Evolutionary conservation across 31 red algal species (phyloP), one percentile per base, ranked within the genome.

Genomic region (Pterothamnion heteromorphum): DNA sequence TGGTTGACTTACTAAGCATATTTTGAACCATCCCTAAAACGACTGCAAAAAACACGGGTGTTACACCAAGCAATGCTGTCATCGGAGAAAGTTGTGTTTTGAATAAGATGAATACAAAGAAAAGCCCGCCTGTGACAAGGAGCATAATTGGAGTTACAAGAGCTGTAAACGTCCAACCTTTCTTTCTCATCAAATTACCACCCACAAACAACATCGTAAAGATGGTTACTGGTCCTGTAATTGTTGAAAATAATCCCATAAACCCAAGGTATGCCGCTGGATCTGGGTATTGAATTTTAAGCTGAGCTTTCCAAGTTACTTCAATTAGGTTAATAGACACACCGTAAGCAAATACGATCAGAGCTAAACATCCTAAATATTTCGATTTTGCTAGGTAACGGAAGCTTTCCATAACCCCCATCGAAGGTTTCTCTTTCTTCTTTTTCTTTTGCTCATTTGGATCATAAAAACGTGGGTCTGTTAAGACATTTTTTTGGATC

Each of bases 321-420:
- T 98, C 97, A n/a, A 98, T 95, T 90, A 98, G 95, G 74, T 98
- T 98, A 93, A 98, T 98, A 83, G 92, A 91, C 94, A 97, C 96
- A 34, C 97, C 97, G 90, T 98, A 98, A 0, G 94, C 95, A 88
- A 98, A 96, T 38, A 98, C 97, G 64, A 98, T 51, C 22, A 92
- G 83, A 14, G 97, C 97, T 20, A 98, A 83, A 33, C 96, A 94
- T 80, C 97, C 95, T 74, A 98, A 97, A 84, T 98, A 98, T 37
- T 93, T 88, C 37, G 96, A 97, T 4, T 92, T 84, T 23, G 89
- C 94, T 5, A 98, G 95, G 72, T 93, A 98, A 92, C 95, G 95
- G 91, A 94, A 94, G 23, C 94, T 96, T 44, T 98, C 96, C 44
- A 76, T 93, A 26, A 98, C 92, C 74, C 90, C 80, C 34, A 98